A percentile compares a stretch with the other conserved stretches of the same genome.
Conservation (phyloP, 2,329 filamentous ascomycete species). For the Hymenoscyphus linearis region DNA sequence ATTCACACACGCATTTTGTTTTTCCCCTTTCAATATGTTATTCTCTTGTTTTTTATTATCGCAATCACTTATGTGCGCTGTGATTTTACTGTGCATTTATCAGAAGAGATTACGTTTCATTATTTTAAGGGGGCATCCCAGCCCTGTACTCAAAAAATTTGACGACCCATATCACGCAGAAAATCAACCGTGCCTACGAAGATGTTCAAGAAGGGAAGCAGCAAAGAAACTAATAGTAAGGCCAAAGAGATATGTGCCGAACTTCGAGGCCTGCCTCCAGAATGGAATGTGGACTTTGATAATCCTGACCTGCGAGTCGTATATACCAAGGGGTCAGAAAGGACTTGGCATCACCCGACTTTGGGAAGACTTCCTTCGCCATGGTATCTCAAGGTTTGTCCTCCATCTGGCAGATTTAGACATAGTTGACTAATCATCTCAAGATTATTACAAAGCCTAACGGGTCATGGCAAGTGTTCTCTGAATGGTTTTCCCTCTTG, state of each 20-base stretch:
- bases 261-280: slow-evolving; percentile 10
- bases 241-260: slow-evolving; percentile 10
- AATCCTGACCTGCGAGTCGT: slow-evolving; percentile 3
- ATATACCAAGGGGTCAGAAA: slow-evolving; percentile 8
- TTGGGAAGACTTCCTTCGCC: slow-evolving; percentile 16
- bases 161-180: background rate
- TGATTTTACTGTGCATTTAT: background rate
- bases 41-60: background rate
- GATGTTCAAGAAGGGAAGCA: background rate
- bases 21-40: background rate
- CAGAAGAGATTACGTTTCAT: background rate
- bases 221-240: background rate
- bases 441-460: background rate
- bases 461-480: background rate
- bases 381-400: slow-evolving; percentile 14
- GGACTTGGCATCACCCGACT: slow-evolving; percentile 13
- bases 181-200: background rate
- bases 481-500: no score
- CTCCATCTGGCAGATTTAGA: no score
- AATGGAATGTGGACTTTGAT: slow-evolving; percentile 10
- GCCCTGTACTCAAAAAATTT: background rate
- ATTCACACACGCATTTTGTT: background rate
- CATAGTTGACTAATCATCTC: background rate
- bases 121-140: background rate
- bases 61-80: background rate